Base-by-base conservation (phyloP, 352 stramenopile species). In the Phytophthora sansomeana region DNA sequence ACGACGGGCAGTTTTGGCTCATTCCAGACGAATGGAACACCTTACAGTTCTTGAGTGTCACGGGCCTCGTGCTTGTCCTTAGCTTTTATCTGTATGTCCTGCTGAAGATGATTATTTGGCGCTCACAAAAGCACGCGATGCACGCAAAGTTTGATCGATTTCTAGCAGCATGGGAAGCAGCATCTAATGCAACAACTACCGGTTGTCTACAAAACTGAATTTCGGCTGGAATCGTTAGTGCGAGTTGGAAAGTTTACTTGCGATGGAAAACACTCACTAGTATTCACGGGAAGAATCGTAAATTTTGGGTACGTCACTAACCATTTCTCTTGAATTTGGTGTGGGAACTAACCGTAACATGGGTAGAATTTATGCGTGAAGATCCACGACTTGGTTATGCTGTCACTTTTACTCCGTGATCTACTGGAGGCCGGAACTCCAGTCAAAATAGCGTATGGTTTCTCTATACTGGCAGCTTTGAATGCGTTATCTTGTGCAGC, bases 311-410 rank as follows among this genome's bases (percentile, higher is more conserved):
- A 53, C 21, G 67, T 63, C 28, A 24, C 21, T 3, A 24, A 24
- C 3, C 3, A 24, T 3, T 24, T 24, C 21, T 24, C 26, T n/a
- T 42, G 3, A 14, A 14, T 43, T 43, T 48, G 10, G 21, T 24
- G 21, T 24, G 3, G 21, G 21, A 24, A 24, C 21, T 24, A 24
- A 24, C 21, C 3, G 21, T 24, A 24, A 24, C 21, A 24, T 24
- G 21, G 3, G 21, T 55, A 83, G 68, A 83, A 80, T 35, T 14
- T 69, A 1, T 58, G 28, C 10, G 24, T 78, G 0, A 80, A 83
- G 43, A 11, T 61, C 4, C 44, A 66, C 14, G 75, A 80, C 10
- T 43, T 80, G 8, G 14, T 59, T 0, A 68, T 83, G 50, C 41
- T 77, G 7, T 46, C 58, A 0, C 8, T 80, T 0, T 17, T 64